Evolutionary conservation across 2,329 filamentous ascomycete genomes (phyloP).

Genomic region (Aspergillus udagawae): DNA sequence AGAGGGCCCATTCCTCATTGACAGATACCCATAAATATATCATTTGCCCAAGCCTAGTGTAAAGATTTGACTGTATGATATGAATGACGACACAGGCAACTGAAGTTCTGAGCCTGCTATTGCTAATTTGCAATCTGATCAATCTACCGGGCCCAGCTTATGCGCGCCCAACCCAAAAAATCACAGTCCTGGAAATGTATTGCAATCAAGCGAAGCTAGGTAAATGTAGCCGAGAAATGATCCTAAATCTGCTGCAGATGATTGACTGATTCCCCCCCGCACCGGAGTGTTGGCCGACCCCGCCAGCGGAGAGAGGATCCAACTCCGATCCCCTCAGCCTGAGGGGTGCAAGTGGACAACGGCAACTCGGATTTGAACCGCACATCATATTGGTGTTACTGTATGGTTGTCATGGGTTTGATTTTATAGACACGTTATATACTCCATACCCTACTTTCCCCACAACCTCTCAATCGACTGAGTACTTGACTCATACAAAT

Average conservation of each 20-base stretch:
- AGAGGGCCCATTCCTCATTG: background rate
- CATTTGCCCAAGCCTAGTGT: background rate
- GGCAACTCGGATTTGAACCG: conserved; percentile 17
- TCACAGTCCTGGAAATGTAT: background rate
- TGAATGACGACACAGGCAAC: background rate
- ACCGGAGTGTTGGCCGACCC: conserved; percentile 19
- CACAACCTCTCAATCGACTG: background rate
- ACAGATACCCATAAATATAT: background rate
- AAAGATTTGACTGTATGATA: background rate
- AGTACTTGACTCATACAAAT: conserved; percentile 6
- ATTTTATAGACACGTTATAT: background rate
- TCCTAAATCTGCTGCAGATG: conserved; percentile 2
- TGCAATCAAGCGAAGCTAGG: conserved; percentile 1
- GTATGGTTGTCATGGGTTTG: background rate
- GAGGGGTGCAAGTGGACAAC: background rate
- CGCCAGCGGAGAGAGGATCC: conserved; percentile 20
- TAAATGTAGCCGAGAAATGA: background rate
- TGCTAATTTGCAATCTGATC: background rate
- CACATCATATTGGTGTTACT: background rate
- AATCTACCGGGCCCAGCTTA: background rate
- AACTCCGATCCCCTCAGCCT: conserved; percentile 13
- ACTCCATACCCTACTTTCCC: background rate
- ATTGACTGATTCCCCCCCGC: conserved; percentile 9
- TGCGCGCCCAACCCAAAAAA: background rate
- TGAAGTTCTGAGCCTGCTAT: background rate